These are phyloP conservation scores for Mycosphaerella sp. DNA, from an alignment of 2,329 filamentous ascomycete species.

Conservation along the genomic window DNA sequence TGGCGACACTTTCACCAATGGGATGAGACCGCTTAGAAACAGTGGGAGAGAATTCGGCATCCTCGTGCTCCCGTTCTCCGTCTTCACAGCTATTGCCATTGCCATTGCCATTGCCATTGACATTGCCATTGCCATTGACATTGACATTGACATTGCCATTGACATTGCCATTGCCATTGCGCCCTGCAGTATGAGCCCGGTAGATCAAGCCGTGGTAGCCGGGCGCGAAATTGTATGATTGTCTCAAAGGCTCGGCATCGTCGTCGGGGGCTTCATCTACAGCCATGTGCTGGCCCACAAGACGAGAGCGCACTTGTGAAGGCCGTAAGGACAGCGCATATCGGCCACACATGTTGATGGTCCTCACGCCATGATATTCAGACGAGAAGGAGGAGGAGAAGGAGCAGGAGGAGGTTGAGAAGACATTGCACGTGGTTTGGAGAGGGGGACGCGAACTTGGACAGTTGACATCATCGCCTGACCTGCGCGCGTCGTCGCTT, in stretches of 20 bases:
- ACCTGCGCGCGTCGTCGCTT: too few species aligned
- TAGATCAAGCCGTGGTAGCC: conserved; percentile 82
- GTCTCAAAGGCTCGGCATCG: conserved; percentile 60
- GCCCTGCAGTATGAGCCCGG: conserved; percentile 62
- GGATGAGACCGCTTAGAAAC: conserved; percentile 18
- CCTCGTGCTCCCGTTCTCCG: conserved; percentile 22
- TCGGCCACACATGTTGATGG: conserved; percentile 57
- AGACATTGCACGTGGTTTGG: too few species aligned
- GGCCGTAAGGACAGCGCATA: conserved; percentile 58
- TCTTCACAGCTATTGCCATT: conserved; percentile 17
- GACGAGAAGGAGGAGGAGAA: not conserved
- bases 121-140: conserved; percentile 29
- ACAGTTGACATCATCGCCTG: conserved; percentile 8
- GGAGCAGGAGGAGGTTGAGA: not conserved
- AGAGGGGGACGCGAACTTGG: conserved; percentile 2
- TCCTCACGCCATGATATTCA: not conserved
- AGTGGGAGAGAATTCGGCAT: conserved; percentile 24
- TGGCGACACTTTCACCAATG: conserved; percentile 20
- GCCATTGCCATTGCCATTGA: conserved; percentile 38
- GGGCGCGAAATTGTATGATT: conserved; percentile 89
- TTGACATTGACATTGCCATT: conserved; percentile 5
- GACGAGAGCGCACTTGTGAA: conserved; percentile 64
- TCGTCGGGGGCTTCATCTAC: conserved; percentile 42
- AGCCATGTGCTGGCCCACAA: conserved; percentile 68
- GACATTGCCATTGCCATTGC: conserved; percentile 43